phyloP scores from a whole-genome alignment of 2,329 filamentous ascomycete species.

The Aspergillus candidus region DNA sequence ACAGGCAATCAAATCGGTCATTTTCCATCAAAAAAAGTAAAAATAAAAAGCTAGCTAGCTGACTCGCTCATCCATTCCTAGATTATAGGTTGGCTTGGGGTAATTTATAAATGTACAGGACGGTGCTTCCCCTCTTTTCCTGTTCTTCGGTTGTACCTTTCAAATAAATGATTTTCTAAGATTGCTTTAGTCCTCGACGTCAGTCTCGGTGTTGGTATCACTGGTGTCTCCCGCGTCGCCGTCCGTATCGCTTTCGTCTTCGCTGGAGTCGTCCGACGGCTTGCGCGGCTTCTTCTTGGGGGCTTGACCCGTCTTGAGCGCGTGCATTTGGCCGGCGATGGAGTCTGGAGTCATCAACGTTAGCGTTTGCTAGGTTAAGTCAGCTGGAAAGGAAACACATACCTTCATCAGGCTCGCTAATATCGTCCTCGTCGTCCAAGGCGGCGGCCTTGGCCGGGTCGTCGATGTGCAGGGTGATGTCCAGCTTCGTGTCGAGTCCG shows the following conservation, averaged over 20 bases:
- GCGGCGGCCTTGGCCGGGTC: conserved; percentile 78
- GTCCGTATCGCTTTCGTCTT: conserved; percentile 57
- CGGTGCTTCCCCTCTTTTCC: conserved; percentile 1
- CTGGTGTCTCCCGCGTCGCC: conserved; percentile 56
- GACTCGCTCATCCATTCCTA: neutral
- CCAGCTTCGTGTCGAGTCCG: conserved; percentile 86
- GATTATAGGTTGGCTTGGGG: neutral
- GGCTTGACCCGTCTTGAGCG: conserved; percentile 64
- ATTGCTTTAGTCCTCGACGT: conserved; percentile 58
- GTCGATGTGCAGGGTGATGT: conserved; percentile 82
- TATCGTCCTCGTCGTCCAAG: conserved; percentile 83
- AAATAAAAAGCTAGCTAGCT: too few relatives aligned
- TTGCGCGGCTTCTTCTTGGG: conserved; percentile 55
- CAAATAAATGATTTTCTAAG: neutral
- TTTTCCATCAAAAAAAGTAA: too few relatives aligned
- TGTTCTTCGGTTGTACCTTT: neutral
- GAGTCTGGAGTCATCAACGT: conserved; percentile 55
- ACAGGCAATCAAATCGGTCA: neutral
- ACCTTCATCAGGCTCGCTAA: conserved; percentile 98
- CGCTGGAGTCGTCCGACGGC: conserved; percentile 53
- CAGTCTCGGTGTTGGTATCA: conserved; percentile 65
- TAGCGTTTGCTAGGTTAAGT: conserved; percentile 17
- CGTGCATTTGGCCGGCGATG: conserved; percentile 83
- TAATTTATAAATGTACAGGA: neutral
- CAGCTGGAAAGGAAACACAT: conserved; percentile 36